A percentile compares a stretch with the other conserved stretches of the same genome.
Evolutionary conservation across 75 land plant species (phyloP).

Genomic region (Cryptomeria japonica): DNA sequence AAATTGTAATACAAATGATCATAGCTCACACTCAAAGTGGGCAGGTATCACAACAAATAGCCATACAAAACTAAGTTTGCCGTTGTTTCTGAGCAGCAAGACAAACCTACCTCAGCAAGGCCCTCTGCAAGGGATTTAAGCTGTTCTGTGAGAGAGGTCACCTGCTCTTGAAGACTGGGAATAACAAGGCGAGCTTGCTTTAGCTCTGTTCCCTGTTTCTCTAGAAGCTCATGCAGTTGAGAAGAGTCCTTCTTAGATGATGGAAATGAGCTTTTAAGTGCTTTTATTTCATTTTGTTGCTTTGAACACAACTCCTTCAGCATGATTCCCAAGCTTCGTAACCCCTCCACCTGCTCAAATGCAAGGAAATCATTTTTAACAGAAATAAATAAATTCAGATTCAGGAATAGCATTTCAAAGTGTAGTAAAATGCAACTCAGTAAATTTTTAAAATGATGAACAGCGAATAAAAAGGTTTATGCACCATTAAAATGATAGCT

Average conservation of each 20-base stretch:
- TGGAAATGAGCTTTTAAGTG: conserved; percentile 49
- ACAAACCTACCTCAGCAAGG: conserved; percentile 63
- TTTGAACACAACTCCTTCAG: conserved; percentile 71
- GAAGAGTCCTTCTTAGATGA: conserved; percentile 50
- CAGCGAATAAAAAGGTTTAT: background rate
- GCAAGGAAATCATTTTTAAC: background rate
- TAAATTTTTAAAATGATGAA: background rate
- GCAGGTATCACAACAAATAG: background rate
- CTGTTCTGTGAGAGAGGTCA: conserved; percentile 60
- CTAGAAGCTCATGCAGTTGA: conserved; percentile 45
- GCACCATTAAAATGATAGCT: background rate
- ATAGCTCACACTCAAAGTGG: background rate
- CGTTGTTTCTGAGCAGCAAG: background rate
- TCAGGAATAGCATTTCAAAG: background rate
- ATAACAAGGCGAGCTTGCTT: conserved; percentile 55
- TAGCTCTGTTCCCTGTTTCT: conserved; percentile 61
- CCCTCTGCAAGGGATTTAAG: conserved; percentile 58
- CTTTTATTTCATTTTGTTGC: conserved; percentile 73
- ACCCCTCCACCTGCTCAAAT: conserved; percentile 48
- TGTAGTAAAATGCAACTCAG: background rate
- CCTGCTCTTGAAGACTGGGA: conserved; percentile 65
- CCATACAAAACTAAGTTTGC: background rate
- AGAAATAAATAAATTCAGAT: background rate
- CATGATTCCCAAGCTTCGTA: conserved; percentile 25
- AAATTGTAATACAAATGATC: background rate